Base-by-base conservation (phyloP, 345 rosid species). In the Linum usitatissimum region DNA sequence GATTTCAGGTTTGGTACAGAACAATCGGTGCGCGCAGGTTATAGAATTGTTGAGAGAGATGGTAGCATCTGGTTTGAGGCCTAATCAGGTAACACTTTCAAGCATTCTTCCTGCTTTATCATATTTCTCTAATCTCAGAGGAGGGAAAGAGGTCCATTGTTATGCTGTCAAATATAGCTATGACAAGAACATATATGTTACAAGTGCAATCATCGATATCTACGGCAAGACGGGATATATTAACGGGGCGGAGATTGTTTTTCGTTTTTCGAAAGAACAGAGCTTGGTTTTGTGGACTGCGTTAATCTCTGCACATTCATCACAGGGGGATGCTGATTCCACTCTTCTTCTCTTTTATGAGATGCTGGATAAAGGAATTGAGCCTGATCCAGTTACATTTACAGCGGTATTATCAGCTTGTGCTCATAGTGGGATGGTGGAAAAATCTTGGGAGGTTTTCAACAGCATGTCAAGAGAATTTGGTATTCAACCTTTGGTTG, bases 261-360 rank as follows among this genome's bases (percentile, higher is more conserved):
- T 88, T 69, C 78, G 86, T 75, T 79, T 13, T 64, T 77, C 77
- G 9, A 80, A 71, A 73, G 64, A 71, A 38, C 71, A 81, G 71
- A 88, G 84, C 69, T 77, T 88, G 85, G 73, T 91, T 40, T 74
- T 86, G 40, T 91, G 98, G 96, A 91, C 96, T 0, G 83, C 96
- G 21, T 81, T 86, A 56, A 86, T 91, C 59, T 77, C 95, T 17
- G 95, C 92, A 18, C 79, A 82, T 75, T 79, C 95, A 70, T 65
- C 82, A 39, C 89, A 85, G 66, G 95, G 98, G 36, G 86, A 84
- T 67, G 85, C 90, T 70, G 62, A 30, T 65, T 69, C 67, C 14
- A 90, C 85, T 55, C 71, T 80, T 64, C 36, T 64, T 62, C 72
- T 79, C 12, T 91, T 88, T 70, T 20, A 81, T 40, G 78, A 68